Conservation (phyloP, 1,139 yeast genomes). For the Hansenula sp. region DNA sequence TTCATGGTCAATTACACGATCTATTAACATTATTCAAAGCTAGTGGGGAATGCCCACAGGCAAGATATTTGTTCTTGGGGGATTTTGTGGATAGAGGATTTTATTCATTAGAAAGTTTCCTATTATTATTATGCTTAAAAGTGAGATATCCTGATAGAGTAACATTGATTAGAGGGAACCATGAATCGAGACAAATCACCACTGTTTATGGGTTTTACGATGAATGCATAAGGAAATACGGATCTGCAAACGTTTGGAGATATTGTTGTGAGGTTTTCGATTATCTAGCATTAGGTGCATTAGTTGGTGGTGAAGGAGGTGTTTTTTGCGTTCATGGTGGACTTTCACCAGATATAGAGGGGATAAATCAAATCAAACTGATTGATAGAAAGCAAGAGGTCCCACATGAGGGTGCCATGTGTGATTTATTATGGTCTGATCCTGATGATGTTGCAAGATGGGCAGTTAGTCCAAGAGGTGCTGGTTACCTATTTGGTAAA, state of each 20-base stretch:
- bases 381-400: slow-evolving; percentile 75
- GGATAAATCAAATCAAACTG: slow-evolving; percentile 77
- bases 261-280: slow-evolving; percentile 79
- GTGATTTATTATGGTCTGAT: slow-evolving; percentile 95
- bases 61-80: slow-evolving; percentile 34
- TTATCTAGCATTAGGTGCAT: slow-evolving; percentile 89
- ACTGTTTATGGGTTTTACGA: slow-evolving; percentile 98
- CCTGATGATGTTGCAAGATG: slow-evolving; percentile 96
- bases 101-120: slow-evolving; percentile 87
- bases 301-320: slow-evolving; percentile 59
- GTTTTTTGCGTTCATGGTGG: slow-evolving; percentile 98
- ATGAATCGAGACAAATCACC: slow-evolving; percentile 95
- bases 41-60: slow-evolving; percentile 82
- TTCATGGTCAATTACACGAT: slow-evolving; percentile 97
- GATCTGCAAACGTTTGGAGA: slow-evolving; percentile 93
- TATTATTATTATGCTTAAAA: slow-evolving; percentile 75
- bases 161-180: slow-evolving; percentile 93
- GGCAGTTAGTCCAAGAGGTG: slow-evolving; percentile 98
- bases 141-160: slow-evolving; percentile 91
- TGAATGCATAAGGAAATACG: slow-evolving; percentile 94
- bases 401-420: slow-evolving; percentile 99
- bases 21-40: slow-evolving; percentile 81
- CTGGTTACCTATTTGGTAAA: slow-evolving; percentile 92
- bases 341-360: slow-evolving; percentile 86
- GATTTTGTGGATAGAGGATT: slow-evolving; percentile 98